A percentile compares a stretch with the other conserved stretches of the same genome.
Conservation (phyloP, 2,329 filamentous ascomycete species). For the Colletotrichum camelliae region DNA sequence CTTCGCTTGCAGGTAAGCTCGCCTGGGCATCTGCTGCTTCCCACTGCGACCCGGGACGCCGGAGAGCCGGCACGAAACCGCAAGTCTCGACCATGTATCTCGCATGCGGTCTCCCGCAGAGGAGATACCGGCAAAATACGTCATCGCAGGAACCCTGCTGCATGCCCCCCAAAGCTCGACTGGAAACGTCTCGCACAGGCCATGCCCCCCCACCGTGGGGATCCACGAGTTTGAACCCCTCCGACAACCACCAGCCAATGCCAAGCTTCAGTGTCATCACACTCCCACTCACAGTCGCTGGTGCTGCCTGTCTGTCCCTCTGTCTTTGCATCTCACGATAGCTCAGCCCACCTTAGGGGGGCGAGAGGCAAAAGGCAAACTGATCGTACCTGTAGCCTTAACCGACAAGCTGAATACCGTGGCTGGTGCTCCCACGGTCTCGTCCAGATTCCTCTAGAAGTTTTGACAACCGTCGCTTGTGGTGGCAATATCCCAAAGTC, state of each 20-base stretch:
- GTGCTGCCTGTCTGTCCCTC: not conserved
- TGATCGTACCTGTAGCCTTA: not conserved
- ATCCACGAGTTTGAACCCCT: constrained; percentile 3
- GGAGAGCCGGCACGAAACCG: not conserved
- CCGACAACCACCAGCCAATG: not conserved
- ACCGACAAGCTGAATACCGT: not conserved
- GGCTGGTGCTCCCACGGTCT: not conserved
- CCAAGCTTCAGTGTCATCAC: not conserved
- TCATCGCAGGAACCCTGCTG: not conserved
- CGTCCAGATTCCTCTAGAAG: not conserved
- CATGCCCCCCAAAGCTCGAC: not conserved
- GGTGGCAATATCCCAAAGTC: not conserved
- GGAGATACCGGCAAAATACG: not conserved
- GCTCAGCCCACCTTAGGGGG: not conserved
- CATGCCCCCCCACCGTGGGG: not conserved
- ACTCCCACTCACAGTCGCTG: not conserved
- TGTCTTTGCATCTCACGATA: not conserved
- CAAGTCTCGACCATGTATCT: not conserved
- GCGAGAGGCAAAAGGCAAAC: not conserved
- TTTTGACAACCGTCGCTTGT: not conserved
- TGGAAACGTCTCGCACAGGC: constrained; percentile 20
- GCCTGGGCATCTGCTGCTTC: not conserved
- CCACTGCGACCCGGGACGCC: not conserved
- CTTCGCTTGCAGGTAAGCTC: not conserved
- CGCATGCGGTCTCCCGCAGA: not conserved